Evolutionary conservation across 208 protist species (phyloP).

Genomic region (Angomonas deanei): DNA sequence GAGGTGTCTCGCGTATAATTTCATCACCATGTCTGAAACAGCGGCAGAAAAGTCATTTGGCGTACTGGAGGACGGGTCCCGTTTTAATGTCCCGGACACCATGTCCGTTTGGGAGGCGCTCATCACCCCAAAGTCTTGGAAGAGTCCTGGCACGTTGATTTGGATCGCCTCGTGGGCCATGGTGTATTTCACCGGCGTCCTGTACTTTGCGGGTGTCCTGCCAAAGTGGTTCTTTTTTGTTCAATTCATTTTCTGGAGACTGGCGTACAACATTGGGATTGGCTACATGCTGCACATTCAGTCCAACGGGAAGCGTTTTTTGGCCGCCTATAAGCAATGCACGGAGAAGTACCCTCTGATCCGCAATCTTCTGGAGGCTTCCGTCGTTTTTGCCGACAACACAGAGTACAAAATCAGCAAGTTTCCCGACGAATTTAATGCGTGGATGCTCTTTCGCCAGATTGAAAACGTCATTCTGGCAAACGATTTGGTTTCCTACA

Average conservation of each 20-base stretch:
- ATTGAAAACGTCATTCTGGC: constrained; percentile 92
- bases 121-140: constrained; percentile 40
- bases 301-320: constrained; percentile 47
- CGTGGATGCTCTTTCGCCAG: constrained; percentile 92
- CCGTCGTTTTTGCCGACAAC: constrained; percentile 44
- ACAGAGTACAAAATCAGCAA: constrained; percentile 35
- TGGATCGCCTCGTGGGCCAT: constrained; percentile 35
- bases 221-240: constrained; percentile 70
- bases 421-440: constrained; percentile 88
- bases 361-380: constrained; percentile 34
- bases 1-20: no score
- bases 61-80: constrained; percentile 39
- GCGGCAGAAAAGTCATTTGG: constrained; percentile 16
- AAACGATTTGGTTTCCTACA: constrained; percentile 87
- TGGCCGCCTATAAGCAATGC: constrained; percentile 30
- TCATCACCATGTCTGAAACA: no score
- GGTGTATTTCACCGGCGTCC: constrained; percentile 23
- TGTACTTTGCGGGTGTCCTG: constrained; percentile 35
- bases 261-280: constrained; percentile 92
- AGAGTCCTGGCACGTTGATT: constrained; percentile 35
- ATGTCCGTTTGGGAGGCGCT: constrained; percentile 55
- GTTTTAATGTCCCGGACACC: constrained; percentile 61
- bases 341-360: constrained; percentile 15
- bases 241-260: constrained; percentile 90
- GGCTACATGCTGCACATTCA: constrained; percentile 84